Base-by-base conservation (phyloP, 2,329 filamentous ascomycete species). In the Xylariaceae sp. region DNA sequence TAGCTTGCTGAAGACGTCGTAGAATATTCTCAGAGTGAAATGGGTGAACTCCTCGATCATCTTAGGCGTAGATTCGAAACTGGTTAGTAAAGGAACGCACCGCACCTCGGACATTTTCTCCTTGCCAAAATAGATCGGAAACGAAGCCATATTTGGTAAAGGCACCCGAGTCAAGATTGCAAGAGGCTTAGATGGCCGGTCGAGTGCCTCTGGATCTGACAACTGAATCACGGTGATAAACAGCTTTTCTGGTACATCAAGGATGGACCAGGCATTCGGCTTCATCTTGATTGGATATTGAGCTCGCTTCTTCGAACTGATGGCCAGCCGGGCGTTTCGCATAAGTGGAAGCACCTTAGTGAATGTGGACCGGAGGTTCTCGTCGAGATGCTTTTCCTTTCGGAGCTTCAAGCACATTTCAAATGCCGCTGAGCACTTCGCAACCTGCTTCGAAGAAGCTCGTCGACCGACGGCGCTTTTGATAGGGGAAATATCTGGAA, bases 381-480 rank as follows among this genome's bases (percentile, higher is more conserved):
- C 76, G 59, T 96, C 80, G 5, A 98, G 72, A 48, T 85, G 81
- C 2, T 78, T 77, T 42, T 77, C 75, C 47, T 79, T 73, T 38
- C 84, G 73, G 14, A 98, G 73, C 50, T 81, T 63, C 2, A 89
- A 63, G 59, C 91, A 96, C 40, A 86, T 80, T 58, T 90, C 80
- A 62, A 92, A 97, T 0, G 93, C 92, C 3, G 91, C 92, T 0
- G 91, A 88, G 53, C 88, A 88, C 64, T 93, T 94, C 4, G 93
- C 92, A 16, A 85, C 68, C 22, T 82, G 75, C 64, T 95, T 97
- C 46, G 76, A 87, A 6, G 72, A 63, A 44, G 84, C 80, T 0
- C 80, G 68, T 6, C 69, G 72, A 5, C 93, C 92, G 11, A 74
- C 72, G 5, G 79, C 74, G 22, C 79, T 82, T 44, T 75, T 77